These are phyloP conservation scores for Phytopythium vexans DNA, from an alignment of 352 stramenopile species.

Conservation along the genomic window DNA sequence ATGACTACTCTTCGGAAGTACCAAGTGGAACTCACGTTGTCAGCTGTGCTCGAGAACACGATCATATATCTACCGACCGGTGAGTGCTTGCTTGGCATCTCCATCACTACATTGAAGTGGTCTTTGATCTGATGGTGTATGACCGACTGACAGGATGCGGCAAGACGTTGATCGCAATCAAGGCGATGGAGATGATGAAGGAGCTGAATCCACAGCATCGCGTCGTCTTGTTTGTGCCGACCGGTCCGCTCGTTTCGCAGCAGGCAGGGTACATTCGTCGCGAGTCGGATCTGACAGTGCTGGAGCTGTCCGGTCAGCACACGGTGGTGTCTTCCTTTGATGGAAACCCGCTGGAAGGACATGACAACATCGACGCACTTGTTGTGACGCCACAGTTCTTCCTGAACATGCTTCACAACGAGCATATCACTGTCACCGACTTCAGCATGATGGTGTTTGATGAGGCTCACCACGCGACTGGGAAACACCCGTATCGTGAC, in stretches of 20 bases:
- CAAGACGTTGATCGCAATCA: constrained; percentile 76
- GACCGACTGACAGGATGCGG: constrained; percentile 28
- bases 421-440: constrained; percentile 35
- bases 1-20: constrained; percentile 58
- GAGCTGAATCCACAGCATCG: constrained; percentile 49
- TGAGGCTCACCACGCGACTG: constrained; percentile 72
- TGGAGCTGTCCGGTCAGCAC: constrained; percentile 59
- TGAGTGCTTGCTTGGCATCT: not conserved
- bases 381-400: constrained; percentile 75
- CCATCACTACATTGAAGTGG: not conserved
- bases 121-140: not conserved
- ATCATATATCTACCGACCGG: constrained; percentile 79
- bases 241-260: constrained; percentile 68
- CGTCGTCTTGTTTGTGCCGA: constrained; percentile 71
- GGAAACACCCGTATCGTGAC: constrained; percentile 57
- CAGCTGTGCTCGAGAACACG: constrained; percentile 70
- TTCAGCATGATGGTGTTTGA: constrained; percentile 80
- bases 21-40: constrained; percentile 66
- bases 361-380: constrained; percentile 34
- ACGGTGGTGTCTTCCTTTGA: constrained; percentile 6
- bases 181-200: constrained; percentile 66
- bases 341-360: constrained; percentile 11
- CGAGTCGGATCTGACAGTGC: constrained; percentile 53
- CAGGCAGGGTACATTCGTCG: constrained; percentile 68
- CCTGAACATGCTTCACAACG: constrained; percentile 46